Base-by-base conservation (phyloP, 352 stramenopile genomes). In the Thalassiosira exigua region DNA sequence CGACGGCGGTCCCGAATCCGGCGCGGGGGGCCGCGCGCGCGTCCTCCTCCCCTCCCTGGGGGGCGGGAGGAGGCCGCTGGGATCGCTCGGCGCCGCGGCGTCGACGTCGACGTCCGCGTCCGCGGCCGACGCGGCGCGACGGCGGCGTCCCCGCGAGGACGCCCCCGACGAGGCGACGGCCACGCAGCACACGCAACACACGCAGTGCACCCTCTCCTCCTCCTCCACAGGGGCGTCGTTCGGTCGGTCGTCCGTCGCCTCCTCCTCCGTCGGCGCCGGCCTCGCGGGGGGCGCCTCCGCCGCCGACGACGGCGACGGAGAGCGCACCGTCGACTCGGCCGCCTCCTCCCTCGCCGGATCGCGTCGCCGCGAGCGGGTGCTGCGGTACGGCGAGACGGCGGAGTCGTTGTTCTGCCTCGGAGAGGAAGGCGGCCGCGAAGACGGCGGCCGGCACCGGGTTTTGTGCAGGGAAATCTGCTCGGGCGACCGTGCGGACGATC, bases 341-440 rank as follows among this genome's bases (percentile, higher is more conserved):
- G 11, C 39, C 39, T 48, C 39, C 39, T n/a, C n/a, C 39, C 11
- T 48, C 39, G 11, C 39, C 39, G n/a, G 11, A 11, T 48, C 39
- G 11, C 11, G 11, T n/a, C 11, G 11, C n/a, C n/a, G 11, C 9
- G 42, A 77, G 46, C 75, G 56, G 17, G 67, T 91, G 17, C 48
- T 91, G 21, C 69, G 82, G 24, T 85, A 84, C 59, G 84, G 82
- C 11, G 86, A 91, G 81, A 86, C 75, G 33, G 59, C 84, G 1
- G 75, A 90, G 48, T 79, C 75, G 5, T 46, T 92, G 9, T 92
- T 92, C 75, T 84, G 81, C 58, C 27, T 92, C n/a, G n/a, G n/a
- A n/a, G n/a, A n/a, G n/a, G n/a, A n/a, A n/a, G n/a, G n/a, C 39
- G 59, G 60, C 22, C 9, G 60, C 33, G 30, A 66, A 3, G 78